Percentiles rank a stretch among this genome's conserved stretches.
phyloP scores from a whole-genome alignment of 2,329 filamentous ascomycete species.

The Fusarium begoniae region DNA sequence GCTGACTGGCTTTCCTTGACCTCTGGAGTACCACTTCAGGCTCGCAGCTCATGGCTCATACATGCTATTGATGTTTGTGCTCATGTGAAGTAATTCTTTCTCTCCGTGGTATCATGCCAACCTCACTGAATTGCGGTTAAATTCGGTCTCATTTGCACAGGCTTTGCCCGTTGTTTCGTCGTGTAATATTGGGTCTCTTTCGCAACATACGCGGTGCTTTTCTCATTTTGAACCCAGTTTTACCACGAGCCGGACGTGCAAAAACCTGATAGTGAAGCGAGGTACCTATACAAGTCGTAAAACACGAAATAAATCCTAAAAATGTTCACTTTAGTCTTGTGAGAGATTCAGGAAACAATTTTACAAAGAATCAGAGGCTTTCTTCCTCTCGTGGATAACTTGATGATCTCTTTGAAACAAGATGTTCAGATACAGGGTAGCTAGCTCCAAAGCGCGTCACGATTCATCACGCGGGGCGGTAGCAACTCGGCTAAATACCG shows the following conservation, averaged over 20 bases:
- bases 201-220: rapidly evolving
- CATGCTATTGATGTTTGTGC: background rate
- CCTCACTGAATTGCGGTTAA: background rate
- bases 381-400: rapidly evolving
- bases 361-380: rapidly evolving
- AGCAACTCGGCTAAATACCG: background rate
- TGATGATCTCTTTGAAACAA: rapidly evolving
- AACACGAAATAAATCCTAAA: rapidly evolving
- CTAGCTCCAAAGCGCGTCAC: rapidly evolving
- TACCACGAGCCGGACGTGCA: too few species aligned
- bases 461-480: too few species aligned
- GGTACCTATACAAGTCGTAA: too few species aligned
- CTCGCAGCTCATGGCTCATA: rapidly evolving
- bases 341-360: background rate
- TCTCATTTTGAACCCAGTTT: too few species aligned
- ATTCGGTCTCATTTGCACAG: rapidly evolving
- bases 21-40: rapidly evolving
- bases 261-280: too few species aligned
- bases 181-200: rapidly evolving
- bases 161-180: rapidly evolving
- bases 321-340: rapidly evolving
- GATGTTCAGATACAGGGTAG: background rate
- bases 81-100: too few species aligned
- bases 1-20: too few species aligned
- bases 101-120: too few species aligned